Conservation (phyloP, 176 grass and related monocot genomes). For the Oryza glumipatula region DNA sequence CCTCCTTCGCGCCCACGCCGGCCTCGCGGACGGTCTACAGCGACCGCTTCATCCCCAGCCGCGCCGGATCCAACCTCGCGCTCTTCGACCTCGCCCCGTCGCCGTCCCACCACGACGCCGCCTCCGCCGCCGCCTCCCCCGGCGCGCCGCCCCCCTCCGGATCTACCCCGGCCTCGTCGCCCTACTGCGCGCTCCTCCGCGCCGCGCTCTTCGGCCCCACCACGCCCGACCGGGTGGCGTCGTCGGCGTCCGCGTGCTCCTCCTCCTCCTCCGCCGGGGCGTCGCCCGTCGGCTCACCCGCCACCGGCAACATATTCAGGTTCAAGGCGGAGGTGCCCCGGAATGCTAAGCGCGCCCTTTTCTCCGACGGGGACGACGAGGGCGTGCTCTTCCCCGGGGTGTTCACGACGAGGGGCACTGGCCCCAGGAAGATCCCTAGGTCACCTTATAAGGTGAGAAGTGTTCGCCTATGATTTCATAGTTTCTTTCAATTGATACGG, state of each 20-base stretch:
- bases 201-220: slow-evolving; percentile 74
- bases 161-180: slow-evolving; percentile 50
- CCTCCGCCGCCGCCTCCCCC: not conserved
- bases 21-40: slow-evolving; percentile 67
- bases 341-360: slow-evolving; percentile 60
- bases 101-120: not conserved
- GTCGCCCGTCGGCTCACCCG: slow-evolving; percentile 44
- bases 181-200: slow-evolving; percentile 82
- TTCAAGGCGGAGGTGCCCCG: slow-evolving; percentile 88
- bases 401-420: slow-evolving; percentile 44
- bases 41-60: slow-evolving; percentile 92
- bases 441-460: slow-evolving; percentile 81
- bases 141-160: slow-evolving; percentile 29
- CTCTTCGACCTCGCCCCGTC: slow-evolving; percentile 67
- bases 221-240: slow-evolving; percentile 58
- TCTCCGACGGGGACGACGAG: slow-evolving; percentile 52
- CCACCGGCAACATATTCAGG: slow-evolving; percentile 81
- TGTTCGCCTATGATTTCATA: not conserved
- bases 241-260: slow-evolving; percentile 67
- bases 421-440: slow-evolving; percentile 74
- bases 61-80: slow-evolving; percentile 76
- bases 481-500: not conserved
- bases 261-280: slow-evolving; percentile 52
- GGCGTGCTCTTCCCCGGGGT: slow-evolving; percentile 63
- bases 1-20: slow-evolving; percentile 44